Percentiles rank a stretch among this genome's conserved stretches.
Evolutionary conservation across 192 early-diverging fungal species (phyloP).

Genomic region (Gryganskiella cystojenkinii): DNA sequence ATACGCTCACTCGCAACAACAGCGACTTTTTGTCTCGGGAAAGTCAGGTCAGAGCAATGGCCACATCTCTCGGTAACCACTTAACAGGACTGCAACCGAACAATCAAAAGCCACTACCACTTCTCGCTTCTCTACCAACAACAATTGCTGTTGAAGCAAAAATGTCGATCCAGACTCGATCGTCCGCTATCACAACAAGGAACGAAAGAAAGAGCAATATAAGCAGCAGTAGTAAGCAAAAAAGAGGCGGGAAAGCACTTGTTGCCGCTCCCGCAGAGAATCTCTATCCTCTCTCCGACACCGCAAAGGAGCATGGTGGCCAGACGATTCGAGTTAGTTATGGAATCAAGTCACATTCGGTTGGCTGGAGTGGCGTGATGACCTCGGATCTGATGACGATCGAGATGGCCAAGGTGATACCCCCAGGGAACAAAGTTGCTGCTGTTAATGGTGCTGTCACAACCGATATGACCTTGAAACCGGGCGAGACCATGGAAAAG

Average conservation of each 20-base stretch:
- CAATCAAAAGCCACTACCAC: no score
- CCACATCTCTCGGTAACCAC: no score
- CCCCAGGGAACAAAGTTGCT: neutral
- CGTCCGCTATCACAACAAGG: no score
- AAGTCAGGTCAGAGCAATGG: no score
- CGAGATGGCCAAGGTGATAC: constrained; percentile 43
- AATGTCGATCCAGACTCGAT: no score
- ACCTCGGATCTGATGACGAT: constrained; percentile 42
- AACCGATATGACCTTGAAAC: neutral
- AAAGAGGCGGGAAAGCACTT: constrained; percentile 1
- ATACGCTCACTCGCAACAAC: neutral
- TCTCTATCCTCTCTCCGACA: constrained; percentile 27
- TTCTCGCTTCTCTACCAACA: no score
- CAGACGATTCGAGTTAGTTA: constrained; percentile 36
- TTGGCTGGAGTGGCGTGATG: constrained; percentile 47
- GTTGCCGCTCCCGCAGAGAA: constrained; percentile 29
- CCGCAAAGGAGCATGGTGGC: constrained; percentile 9
- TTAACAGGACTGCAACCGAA: no score
- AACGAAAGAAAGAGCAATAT: no score
- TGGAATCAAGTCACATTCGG: constrained; percentile 45
- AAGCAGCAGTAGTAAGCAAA: no score
- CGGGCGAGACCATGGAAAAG: constrained; percentile 34
- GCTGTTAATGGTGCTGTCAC: neutral
- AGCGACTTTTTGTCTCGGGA: no score
- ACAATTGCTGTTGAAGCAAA: no score